Evolutionary conservation across 2,329 filamentous ascomycete species (phyloP).

Genomic region (Zasmidium angulare): DNA sequence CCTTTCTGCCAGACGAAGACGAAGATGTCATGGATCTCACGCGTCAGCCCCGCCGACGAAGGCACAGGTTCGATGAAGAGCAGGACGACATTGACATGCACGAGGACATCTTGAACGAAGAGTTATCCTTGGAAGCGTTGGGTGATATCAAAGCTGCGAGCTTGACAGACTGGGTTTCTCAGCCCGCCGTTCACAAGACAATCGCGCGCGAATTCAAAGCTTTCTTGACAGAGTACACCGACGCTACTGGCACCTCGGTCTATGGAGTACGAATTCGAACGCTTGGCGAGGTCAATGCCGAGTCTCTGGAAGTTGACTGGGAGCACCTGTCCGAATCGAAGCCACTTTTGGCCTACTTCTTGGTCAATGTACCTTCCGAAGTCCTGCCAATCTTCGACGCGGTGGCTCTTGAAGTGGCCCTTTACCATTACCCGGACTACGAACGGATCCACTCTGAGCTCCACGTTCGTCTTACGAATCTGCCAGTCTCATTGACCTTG

Average conservation of each 20-base stretch:
- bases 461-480: conserved; percentile 91
- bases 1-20: conserved; percentile 77
- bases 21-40: conserved; percentile 80
- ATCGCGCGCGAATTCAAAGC: conserved; percentile 97
- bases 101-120: conserved; percentile 92
- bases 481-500: conserved; percentile 92
- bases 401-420: conserved; percentile 92
- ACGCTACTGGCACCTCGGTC: conserved; percentile 83
- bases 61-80: conserved; percentile 92
- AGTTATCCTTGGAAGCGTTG: conserved; percentile 86
- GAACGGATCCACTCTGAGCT: conserved; percentile 97
- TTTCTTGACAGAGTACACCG: conserved; percentile 94
- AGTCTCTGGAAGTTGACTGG: conserved; percentile 94
- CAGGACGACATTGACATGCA: conserved; percentile 85
- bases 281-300: conserved; percentile 94
- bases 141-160: conserved; percentile 91
- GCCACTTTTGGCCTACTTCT: conserved; percentile 90
- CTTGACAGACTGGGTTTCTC: conserved; percentile 91
- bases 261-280: conserved; percentile 93
- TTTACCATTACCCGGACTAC: conserved; percentile 96
- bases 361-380: conserved; percentile 93
- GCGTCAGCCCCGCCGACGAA: conserved; percentile 77
- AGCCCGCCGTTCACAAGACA: conserved; percentile 84
- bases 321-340: conserved; percentile 87
- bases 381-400: conserved; percentile 95